Evolutionary conservation across 306 rosid genomes (phyloP).

Genomic region (Benincasa hispida): DNA sequence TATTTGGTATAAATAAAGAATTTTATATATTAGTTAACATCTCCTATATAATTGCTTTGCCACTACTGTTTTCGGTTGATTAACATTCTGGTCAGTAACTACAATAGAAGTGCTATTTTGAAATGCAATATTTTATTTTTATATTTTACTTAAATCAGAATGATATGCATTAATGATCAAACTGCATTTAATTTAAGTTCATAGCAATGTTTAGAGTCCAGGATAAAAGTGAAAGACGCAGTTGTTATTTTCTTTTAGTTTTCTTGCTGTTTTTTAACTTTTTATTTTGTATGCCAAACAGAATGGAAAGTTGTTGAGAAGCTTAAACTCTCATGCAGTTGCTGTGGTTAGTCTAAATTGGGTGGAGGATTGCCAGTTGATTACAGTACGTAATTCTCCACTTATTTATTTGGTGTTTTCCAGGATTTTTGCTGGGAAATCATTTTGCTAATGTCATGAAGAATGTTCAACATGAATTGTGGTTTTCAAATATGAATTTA

Average conservation of each 20-base stretch:
- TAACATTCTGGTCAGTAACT: not conserved
- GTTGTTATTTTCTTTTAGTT: slow-evolving; percentile 3
- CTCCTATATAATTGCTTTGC: not conserved
- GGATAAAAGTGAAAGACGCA: not conserved
- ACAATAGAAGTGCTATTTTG: not conserved
- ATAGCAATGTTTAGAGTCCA: not conserved
- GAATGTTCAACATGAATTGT: not conserved
- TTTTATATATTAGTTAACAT: not conserved
- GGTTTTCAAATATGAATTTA: not conserved
- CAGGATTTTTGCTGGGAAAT: not conserved
- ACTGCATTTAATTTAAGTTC: not conserved
- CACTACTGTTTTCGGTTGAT: not conserved
- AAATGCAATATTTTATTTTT: not conserved
- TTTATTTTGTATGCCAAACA: slow-evolving; percentile 25
- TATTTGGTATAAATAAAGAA: not conserved
- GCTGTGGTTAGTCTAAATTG: slow-evolving; percentile 77
- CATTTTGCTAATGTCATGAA: not conserved
- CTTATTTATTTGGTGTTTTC: slow-evolving; percentile 8
- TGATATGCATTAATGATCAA: not conserved
- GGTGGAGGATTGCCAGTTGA: slow-evolving; percentile 66
- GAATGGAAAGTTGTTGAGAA: slow-evolving; percentile 80
- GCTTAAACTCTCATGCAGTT: slow-evolving; percentile 61
- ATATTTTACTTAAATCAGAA: not conserved
- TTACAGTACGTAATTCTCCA: slow-evolving; percentile 31
- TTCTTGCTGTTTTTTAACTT: not conserved